These are phyloP conservation scores for Picochlorum sp. DNA, from an alignment of 139 green algal species.

Conservation along the genomic window DNA sequence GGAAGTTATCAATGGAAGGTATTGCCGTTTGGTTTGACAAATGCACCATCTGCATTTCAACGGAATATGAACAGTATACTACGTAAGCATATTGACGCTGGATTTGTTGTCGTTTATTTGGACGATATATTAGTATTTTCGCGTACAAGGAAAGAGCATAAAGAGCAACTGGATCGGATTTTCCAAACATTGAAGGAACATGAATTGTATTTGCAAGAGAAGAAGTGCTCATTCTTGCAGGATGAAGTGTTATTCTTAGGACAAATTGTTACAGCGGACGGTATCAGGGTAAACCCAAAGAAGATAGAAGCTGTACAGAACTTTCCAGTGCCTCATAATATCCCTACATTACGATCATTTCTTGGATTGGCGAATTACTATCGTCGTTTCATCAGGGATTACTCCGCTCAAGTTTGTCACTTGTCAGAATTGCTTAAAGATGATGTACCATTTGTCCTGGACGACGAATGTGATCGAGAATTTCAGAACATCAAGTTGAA, in stretches of 20 bases:
- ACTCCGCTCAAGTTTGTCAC: slow-evolving; percentile 24
- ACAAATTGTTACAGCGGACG: slow-evolving; percentile 7
- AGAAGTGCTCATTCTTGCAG: slow-evolving; percentile 20
- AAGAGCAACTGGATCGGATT: slow-evolving; percentile 30
- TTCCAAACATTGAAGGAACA: slow-evolving; percentile 15
- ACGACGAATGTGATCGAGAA: slow-evolving; percentile 9
- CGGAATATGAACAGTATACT: slow-evolving; percentile 46
- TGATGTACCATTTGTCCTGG: slow-evolving; percentile 17
- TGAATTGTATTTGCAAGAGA: slow-evolving; percentile 17
- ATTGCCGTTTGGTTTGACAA: slow-evolving; percentile 35
- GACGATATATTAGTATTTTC: slow-evolving; percentile 59
- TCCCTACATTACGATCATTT: slow-evolving; percentile 32
- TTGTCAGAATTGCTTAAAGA: slow-evolving; percentile 27
- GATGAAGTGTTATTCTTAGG: slow-evolving; percentile 10
- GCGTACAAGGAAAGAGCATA: slow-evolving; percentile 33
- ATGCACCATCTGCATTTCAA: slow-evolving; percentile 50
- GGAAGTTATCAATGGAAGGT: slow-evolving; percentile 27
- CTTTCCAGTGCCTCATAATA: slow-evolving; percentile 24
- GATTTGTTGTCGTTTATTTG: slow-evolving; percentile 51
- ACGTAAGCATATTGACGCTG: slow-evolving; percentile 13
- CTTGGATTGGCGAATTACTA: slow-evolving; percentile 49
- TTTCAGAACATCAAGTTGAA: slow-evolving; percentile 10
- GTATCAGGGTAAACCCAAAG: slow-evolving; percentile 18
- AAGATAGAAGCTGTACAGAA: slow-evolving; percentile 37
- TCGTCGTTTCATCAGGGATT: slow-evolving; percentile 35